Evolutionary conservation across 1,284 basidiomycete genomes (phyloP).

Genomic region (Phylloporus gajari): DNA sequence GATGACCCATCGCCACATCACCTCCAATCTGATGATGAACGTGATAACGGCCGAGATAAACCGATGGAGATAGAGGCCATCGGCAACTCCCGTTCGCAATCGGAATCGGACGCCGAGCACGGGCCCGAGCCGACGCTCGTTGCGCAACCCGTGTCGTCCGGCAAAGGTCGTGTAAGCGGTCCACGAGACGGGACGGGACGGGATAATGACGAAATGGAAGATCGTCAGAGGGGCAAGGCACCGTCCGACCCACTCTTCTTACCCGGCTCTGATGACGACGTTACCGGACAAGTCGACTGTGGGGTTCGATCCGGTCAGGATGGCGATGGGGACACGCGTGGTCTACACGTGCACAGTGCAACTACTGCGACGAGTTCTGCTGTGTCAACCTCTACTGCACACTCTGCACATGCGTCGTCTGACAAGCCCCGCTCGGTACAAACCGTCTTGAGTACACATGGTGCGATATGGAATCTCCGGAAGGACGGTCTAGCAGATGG

Average conservation of each 20-base stretch:
- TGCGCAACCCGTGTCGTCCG: constrained; percentile 18
- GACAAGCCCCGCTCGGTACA: constrained; percentile 49
- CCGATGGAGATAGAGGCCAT: constrained; percentile 13
- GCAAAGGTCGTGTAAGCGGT: constrained; percentile 12
- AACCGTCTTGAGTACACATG: constrained; percentile 57
- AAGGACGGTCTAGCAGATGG: constrained; percentile 28
- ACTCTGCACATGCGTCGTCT: not conserved
- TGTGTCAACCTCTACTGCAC: constrained; percentile 3
- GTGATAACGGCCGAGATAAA: not conserved
- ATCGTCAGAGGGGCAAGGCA: constrained; percentile 21
- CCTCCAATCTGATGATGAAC: not conserved
- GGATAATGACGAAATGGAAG: not conserved
- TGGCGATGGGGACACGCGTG: not conserved
- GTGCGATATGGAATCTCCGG: constrained; percentile 59
- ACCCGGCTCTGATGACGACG: constrained; percentile 33
- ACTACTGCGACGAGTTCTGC: not conserved
- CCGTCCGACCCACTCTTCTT: constrained; percentile 41
- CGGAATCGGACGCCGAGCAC: constrained; percentile 13
- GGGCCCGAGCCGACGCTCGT: constrained; percentile 42
- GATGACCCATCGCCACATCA: constrained; percentile 1
- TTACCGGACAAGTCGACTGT: not conserved
- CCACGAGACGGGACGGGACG: not conserved
- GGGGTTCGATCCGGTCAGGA: constrained; percentile 5
- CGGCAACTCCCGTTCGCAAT: constrained; percentile 6
- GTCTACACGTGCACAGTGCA: constrained; percentile 6